Percentiles rank a stretch among this genome's conserved stretches.
Evolutionary conservation across 805 yeast genomes (phyloP).

Genomic region (Metschnikowia arizonensis): DNA sequence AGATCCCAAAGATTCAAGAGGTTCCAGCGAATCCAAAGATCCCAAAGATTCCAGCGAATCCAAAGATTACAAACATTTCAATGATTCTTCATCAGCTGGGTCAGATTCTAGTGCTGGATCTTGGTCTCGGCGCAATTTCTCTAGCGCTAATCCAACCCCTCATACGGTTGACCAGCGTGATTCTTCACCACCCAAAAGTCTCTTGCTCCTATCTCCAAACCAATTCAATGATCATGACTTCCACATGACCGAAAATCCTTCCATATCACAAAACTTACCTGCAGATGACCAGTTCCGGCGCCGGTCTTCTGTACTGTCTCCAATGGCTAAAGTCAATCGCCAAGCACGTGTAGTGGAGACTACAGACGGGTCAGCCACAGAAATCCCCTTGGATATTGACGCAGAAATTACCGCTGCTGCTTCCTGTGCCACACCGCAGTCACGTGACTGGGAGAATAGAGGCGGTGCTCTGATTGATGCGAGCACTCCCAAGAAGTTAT

Average conservation of each 20-base stretch:
- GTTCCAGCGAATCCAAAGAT: no score
- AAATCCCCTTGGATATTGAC: slow-evolving; percentile 2
- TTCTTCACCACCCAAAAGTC: slow-evolving; percentile 23
- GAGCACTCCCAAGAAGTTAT: slow-evolving; percentile 17
- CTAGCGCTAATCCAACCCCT: neutral
- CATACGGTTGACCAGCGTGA: neutral
- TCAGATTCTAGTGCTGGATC: no score
- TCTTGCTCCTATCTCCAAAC: slow-evolving; percentile 37
- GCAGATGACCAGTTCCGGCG: slow-evolving; percentile 20
- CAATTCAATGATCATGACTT: slow-evolving; percentile 35
- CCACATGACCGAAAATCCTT: slow-evolving; percentile 19
- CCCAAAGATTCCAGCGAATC: no score
- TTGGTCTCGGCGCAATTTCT: no score
- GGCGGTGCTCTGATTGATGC: neutral
- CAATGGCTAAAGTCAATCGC: slow-evolving; percentile 40
- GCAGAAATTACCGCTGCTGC: neutral
- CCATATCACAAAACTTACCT: slow-evolving; percentile 6
- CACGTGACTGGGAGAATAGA: neutral
- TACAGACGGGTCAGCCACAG: slow-evolving; percentile 18
- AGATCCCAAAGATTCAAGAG: no score
- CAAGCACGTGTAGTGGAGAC: slow-evolving; percentile 45
- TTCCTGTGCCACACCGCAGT: neutral
- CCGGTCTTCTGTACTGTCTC: slow-evolving; percentile 34
- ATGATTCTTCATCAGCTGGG: no score
- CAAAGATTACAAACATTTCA: no score